Base-by-base conservation (phyloP, 176 grass and related monocot genomes). In the Oryza australiensis region DNA sequence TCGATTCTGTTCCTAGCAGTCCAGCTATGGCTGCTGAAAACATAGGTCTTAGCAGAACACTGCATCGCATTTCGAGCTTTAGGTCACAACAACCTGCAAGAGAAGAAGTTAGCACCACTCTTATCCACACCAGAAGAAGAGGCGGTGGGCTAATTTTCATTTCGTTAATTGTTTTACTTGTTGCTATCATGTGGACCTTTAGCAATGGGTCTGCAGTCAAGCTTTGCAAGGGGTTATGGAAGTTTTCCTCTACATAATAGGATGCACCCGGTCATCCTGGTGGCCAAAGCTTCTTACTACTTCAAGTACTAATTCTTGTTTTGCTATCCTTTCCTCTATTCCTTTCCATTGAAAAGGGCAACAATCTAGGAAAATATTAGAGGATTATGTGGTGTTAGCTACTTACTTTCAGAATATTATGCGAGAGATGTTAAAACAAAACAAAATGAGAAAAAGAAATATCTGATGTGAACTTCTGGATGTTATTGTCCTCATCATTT, bases 21-120 rank as follows among this genome's bases (percentile, higher is more conserved):
- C 90, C 92, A 71, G 96, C 96, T 68, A 59, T 98, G 70, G 96
- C 96, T 55, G 92, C 88, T 67, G 96, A 98, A 77, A 90, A 80
- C 27, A 83, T 71, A 49, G 85, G 88, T 62, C 84, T 97, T n/a
- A 87, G 84, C 68, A 87, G 73, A 78, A 91, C 94, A 40, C 64
- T 94, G 63, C 84, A 92, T 30, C 93, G 90, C 62, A 92, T 95
- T 35, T 95, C 95, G 41, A 98, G 88, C 85, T 98, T 98, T 65
- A 93, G 87, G 38, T 82, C 77, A 59, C 88, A 91, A 32, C 92
- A 88, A 73, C 34, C 43, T 64, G 53, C 63, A 26, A 41, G 71
- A 20, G 85, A 81, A 89, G 45, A 73, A 59, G 51, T 71, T 82
- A 82, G 69, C 35, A 80, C 57, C 7, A 66, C 63, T 34, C 43